Base-by-base conservation (phyloP, 75 land plant species). In the Pinus albicaulis region DNA sequence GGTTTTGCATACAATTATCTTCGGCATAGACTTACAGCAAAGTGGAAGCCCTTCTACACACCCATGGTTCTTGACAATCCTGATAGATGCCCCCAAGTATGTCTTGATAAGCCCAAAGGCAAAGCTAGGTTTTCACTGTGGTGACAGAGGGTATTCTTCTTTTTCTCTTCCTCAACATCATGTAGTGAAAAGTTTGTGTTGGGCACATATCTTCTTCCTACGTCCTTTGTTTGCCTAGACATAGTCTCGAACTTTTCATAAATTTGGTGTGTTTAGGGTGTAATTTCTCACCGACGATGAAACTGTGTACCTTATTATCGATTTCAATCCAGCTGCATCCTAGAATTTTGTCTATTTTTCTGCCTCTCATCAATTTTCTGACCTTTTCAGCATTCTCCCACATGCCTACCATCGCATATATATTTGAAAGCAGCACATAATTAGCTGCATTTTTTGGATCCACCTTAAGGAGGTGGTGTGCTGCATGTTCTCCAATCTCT, bases 251-350 rank as follows among this genome's bases (percentile, higher is more conserved):
- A 59, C 23, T 59, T 59, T 20, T 8, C 61, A 23, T 59, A 59
- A 59, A 58, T 59, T 20, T 59, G 5, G 10, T 59, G 22, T 20
- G 61, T 5, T 59, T 59, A 22, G 23, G 20, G 8, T 59, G 61
- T 20, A 23, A 59, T 59, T n/a, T 22, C 20, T 59, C 61, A 20
- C 23, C 61, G n/a, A 59, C 61, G 23, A 20, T n/a, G 10, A 59
- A 59, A 59, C 61, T 20, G 13, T 59, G 8, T 20, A 59, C 61
- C 61, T 59, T 19, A 59, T 59, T 19, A 23, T 59, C 61, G 20
- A 59, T 22, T 20, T 20, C 61, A 59, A 59, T 59, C 61, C 61
- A 59, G 61, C 22, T 59, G 61, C 61, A 59, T 59, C 23, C 61
- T 20, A 22, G 61, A 19, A 59, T 22, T 59, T 59, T 59, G 10